Percentiles rank a stretch among this genome's conserved stretches.
phyloP scores from a whole-genome alignment of 2,329 filamentous ascomycete species.

The Geosmithia morbida region DNA sequence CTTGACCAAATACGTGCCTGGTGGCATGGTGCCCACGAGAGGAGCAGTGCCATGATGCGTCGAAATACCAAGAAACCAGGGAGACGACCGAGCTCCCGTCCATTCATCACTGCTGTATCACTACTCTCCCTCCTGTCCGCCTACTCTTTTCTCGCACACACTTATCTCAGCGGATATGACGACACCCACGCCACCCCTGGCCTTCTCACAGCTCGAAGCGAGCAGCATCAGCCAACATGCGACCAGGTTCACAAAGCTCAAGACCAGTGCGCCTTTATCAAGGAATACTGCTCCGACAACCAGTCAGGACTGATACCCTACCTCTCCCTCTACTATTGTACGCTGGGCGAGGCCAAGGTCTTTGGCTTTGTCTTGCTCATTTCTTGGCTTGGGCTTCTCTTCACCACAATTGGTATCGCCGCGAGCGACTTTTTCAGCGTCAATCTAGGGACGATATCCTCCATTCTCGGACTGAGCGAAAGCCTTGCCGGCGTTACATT shows the following conservation, averaged over 20 bases:
- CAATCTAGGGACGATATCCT: conserved; percentile 86
- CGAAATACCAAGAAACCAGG: conserved; percentile 9
- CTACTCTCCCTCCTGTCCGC: conserved; percentile 30
- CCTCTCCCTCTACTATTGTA: conserved; percentile 82
- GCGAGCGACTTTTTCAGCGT: conserved; percentile 98
- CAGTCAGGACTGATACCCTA: conserved; percentile 85
- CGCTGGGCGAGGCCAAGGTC: conserved; percentile 50
- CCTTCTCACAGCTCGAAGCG: conserved; percentile 10
- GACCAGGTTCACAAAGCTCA: conserved; percentile 60
- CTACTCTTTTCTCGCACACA: conserved; percentile 24
- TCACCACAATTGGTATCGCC: conserved; percentile 93
- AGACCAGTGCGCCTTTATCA: conserved; percentile 81
- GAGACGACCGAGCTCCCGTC: conserved; percentile 26
- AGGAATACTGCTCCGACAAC: conserved; percentile 69
- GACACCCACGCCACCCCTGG: conserved; percentile 4
- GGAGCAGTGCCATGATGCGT: not conserved
- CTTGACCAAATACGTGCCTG: not conserved
- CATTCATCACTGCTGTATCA: conserved; percentile 32
- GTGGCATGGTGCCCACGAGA: not conserved
- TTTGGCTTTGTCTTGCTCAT: conserved; percentile 69
- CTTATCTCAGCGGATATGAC: conserved; percentile 4
- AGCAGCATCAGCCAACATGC: conserved; percentile 44
- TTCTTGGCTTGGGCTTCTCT: conserved; percentile 75
- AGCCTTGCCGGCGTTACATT: conserved; percentile 95
- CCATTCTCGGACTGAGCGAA: conserved; percentile 82